A percentile compares a stretch with the other conserved stretches of the same genome.
These are phyloP conservation scores for Periconia sp. DNA, from an alignment of 2,329 filamentous ascomycete genomes.

Conservation along the genomic window DNA sequence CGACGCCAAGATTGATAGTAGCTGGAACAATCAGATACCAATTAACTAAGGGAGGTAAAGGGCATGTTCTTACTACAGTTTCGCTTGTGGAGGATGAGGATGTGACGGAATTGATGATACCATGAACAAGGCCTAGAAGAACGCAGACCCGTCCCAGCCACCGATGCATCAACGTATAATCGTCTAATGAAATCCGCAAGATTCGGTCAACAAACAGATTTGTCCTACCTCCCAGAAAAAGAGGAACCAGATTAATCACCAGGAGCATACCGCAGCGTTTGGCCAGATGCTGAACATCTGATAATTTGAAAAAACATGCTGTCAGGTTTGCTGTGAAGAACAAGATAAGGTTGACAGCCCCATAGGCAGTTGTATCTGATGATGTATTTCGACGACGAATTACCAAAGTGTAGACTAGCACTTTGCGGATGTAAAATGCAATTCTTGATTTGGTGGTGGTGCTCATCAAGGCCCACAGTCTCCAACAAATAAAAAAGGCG, in stretches of 20 bases:
- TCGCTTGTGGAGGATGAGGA: not conserved
- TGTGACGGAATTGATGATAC: not conserved
- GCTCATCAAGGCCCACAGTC: not conserved
- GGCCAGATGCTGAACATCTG: conserved; percentile 1
- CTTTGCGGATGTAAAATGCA: conserved; percentile 8
- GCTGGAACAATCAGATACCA: conserved; percentile 4
- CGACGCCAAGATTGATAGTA: conserved; percentile 4
- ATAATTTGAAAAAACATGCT: conserved; percentile 4
- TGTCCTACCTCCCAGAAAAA: not conserved
- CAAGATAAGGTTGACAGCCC: not conserved
- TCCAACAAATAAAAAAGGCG: not conserved
- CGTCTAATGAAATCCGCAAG: not conserved
- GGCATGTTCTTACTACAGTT: no score
- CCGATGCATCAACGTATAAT: conserved; percentile 4
- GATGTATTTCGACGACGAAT: conserved; percentile 1
- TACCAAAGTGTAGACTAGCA: conserved; percentile 6
- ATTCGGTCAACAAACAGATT: not conserved
- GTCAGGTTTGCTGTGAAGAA: conserved; percentile 6
- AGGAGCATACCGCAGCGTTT: conserved; percentile 12
- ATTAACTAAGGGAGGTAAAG: no score
- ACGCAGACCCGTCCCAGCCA: conserved; percentile 9
- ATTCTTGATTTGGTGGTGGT: not conserved
- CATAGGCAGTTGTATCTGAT: conserved; percentile 1
- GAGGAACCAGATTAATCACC: conserved; percentile 12
- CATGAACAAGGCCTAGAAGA: conserved; percentile 4